Evolutionary conservation across 257 asterid genomes (phyloP), one percentile per base, ranked within the genome.

Genomic region (Schizonepeta tenuifolia): DNA sequence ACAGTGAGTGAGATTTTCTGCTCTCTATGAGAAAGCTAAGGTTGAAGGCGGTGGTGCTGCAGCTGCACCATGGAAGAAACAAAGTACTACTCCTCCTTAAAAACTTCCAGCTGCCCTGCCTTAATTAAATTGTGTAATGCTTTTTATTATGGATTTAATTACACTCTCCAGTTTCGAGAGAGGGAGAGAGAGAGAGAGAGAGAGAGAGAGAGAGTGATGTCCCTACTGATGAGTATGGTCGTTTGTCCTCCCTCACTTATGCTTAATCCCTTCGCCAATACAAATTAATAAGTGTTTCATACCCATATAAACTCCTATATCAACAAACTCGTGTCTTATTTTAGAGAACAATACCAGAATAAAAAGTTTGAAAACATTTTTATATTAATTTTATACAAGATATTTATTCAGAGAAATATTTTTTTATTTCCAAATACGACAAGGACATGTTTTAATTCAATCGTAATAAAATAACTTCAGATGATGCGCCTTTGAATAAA

Each of bases 71-170:
- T 73, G 59, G 56, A 21, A 69, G n/a, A n/a, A n/a, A 6, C 26
- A 15, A 17, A 20, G 73, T 11, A 69, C n/a, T n/a, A 81, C 86
- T 81, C 71, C 84, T 72, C 61, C 83, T 72, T 58, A 80, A 84
- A 82, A 68, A 72, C 76, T 76, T 67, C 64, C 71, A 40, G 75
- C 72, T 77, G 81, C 64, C 55, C 72, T 77, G 81, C 64, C 55
- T 77, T 44, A 63, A 26, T 60, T 79, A 69, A 26, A 40, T 72
- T 58, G n/a, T 43, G 22, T 22, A 17, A 22, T n/a, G 49, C n/a
- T 38, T 41, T 41, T 44, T 43, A 71, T 76, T 50, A 72, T 68
- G 84, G 43, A 28, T 38, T 69, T n/a, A 1, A 17, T 50, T 76
- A 63, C 69, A 75, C 55, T 35, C 46, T 79, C 71, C 69, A 21